These are phyloP conservation scores for Apiotrichum sp. DNA, from an alignment of 1,284 basidiomycete species.

Conservation along the genomic window DNA sequence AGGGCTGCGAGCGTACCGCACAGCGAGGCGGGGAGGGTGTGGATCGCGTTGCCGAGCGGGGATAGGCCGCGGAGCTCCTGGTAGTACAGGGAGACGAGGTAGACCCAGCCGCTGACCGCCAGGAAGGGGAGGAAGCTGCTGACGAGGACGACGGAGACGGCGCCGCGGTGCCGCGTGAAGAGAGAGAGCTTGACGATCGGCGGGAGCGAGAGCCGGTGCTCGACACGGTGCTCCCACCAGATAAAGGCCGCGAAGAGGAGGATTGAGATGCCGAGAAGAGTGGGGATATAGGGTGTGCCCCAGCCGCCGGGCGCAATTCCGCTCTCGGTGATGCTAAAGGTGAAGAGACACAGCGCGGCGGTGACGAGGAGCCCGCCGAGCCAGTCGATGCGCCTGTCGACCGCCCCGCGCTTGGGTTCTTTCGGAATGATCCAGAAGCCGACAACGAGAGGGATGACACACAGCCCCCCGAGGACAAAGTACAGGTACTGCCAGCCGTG, in stretches of 20 bases:
- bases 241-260: slow-evolving; percentile 32
- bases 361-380: slow-evolving; percentile 30
- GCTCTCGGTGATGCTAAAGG: slow-evolving; percentile 28
- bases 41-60: slow-evolving; percentile 21
- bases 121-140: slow-evolving; percentile 26
- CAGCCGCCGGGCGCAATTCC: slow-evolving; percentile 23
- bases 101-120: slow-evolving; percentile 22
- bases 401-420: slow-evolving; percentile 11
- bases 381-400: slow-evolving; percentile 28
- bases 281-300: slow-evolving; percentile 29
- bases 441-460: slow-evolving; percentile 26
- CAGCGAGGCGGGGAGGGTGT: slow-evolving; percentile 22
- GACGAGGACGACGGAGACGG: slow-evolving; percentile 22
- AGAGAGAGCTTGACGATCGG: slow-evolving; percentile 29
- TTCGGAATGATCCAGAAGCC: slow-evolving; percentile 30
- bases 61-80: slow-evolving; percentile 20
- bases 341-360: slow-evolving; percentile 26
- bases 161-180: slow-evolving; percentile 20
- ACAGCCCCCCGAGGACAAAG: slow-evolving; percentile 33
- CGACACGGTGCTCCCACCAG: slow-evolving; percentile 30
- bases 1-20: slow-evolving; percentile 27
- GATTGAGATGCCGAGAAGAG: slow-evolving; percentile 28
- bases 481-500: slow-evolving; percentile 34
- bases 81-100: slow-evolving; percentile 25
- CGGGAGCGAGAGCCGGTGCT: slow-evolving; percentile 18